Conservation (phyloP, 805 yeast species). For the Zygotorulaspora florentina region DNA sequence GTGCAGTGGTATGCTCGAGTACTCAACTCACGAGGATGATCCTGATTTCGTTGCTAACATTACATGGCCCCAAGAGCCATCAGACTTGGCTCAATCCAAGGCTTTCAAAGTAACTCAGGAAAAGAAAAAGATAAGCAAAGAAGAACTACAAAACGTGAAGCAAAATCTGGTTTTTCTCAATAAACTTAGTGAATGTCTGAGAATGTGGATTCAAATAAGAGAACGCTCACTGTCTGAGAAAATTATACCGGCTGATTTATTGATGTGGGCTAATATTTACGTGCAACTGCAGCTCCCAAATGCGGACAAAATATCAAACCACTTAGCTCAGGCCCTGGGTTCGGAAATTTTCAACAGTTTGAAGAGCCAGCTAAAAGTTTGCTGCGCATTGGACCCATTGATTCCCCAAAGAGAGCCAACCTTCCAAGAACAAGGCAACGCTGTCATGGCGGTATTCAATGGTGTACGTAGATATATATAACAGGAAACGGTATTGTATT, state of each 20-base stretch:
- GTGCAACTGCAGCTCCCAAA: constrained; percentile 27
- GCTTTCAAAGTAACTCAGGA: constrained; percentile 28
- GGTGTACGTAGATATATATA: constrained; percentile 8
- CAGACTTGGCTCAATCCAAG: constrained; percentile 29
- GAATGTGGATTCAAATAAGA: constrained; percentile 22
- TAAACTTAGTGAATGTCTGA: constrained; percentile 17
- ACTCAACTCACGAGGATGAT: constrained; percentile 22
- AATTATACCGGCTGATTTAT: constrained; percentile 21
- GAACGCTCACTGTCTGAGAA: constrained; percentile 7
- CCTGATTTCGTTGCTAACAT: constrained; percentile 9
- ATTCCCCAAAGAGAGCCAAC: constrained; percentile 19
- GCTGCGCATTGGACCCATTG: constrained; percentile 3
- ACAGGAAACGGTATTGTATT: neutral
- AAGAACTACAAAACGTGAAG: constrained; percentile 22
- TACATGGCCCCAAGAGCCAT: constrained; percentile 9
- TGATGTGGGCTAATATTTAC: constrained; percentile 27
- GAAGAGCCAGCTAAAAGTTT: constrained; percentile 6
- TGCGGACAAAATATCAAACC: constrained; percentile 16
- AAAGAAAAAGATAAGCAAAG: constrained; percentile 16
- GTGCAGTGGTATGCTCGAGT: constrained; percentile 22
- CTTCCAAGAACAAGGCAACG: constrained; percentile 31
- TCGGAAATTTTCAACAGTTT: constrained; percentile 11
- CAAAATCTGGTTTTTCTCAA: constrained; percentile 19
- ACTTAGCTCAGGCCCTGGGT: constrained; percentile 15
- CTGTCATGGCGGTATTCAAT: constrained; percentile 25